Percentiles rank a stretch among this genome's conserved stretches.
phyloP scores from a whole-genome alignment of 164 flowering plant genomes.

The Buxus sempervirens region DNA sequence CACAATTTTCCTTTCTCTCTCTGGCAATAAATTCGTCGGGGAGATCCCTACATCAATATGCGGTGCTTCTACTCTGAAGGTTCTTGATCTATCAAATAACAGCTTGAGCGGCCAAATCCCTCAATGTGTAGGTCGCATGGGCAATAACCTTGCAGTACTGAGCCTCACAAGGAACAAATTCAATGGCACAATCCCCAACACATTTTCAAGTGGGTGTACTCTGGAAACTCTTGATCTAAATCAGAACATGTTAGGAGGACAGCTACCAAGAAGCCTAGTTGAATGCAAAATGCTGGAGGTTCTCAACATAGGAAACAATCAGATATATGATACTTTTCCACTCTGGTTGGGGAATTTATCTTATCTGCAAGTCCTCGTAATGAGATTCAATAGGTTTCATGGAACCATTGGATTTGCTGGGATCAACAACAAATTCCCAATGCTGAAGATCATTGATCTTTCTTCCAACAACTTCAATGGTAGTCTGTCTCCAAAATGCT shows the following conservation, averaged over 20 bases:
- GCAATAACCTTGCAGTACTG: constrained; percentile 27
- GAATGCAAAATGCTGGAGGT: constrained; percentile 45
- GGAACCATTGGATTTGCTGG: neutral
- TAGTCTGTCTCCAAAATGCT: constrained; percentile 6
- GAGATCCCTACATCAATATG: constrained; percentile 48
- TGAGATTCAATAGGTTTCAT: constrained; percentile 45
- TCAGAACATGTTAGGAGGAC: constrained; percentile 35
- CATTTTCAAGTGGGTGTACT: constrained; percentile 28
- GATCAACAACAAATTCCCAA: constrained; percentile 12
- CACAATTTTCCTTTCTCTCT: constrained; percentile 31
- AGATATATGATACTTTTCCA: constrained; percentile 40
- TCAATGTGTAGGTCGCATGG: constrained; percentile 22
- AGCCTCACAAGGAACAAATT: constrained; percentile 37
- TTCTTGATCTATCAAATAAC: constrained; percentile 50
- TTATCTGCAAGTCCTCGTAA: constrained; percentile 41
- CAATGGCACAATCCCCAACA: constrained; percentile 28
- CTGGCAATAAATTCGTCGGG: constrained; percentile 41
- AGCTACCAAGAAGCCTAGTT: constrained; percentile 40
- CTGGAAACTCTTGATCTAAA: constrained; percentile 41
- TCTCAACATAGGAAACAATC: constrained; percentile 44
- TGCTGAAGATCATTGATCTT: constrained; percentile 53
- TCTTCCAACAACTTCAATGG: constrained; percentile 48
- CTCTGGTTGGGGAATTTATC: constrained; percentile 30
- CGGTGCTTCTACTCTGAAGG: constrained; percentile 27
- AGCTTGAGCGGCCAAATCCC: constrained; percentile 40